Evolutionary conservation across 2,329 filamentous ascomycete genomes (phyloP).

Genomic region (Aspergillus sp.): DNA sequence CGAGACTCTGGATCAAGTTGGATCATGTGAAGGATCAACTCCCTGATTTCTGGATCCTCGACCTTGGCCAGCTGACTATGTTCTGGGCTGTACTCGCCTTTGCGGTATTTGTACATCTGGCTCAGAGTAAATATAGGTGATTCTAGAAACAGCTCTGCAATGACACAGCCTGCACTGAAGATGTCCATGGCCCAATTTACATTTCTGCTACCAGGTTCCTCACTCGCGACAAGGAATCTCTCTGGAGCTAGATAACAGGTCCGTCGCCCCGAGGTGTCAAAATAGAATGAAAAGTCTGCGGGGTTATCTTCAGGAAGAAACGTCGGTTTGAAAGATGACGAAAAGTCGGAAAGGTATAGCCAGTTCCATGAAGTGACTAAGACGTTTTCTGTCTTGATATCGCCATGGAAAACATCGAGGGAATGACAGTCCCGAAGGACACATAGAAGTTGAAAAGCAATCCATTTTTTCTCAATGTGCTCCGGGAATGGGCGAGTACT

Average conservation of each 20-base stretch:
- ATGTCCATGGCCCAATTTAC: slow-evolving; percentile 96
- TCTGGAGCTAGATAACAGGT: slow-evolving; percentile 96
- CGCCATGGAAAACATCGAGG: slow-evolving; percentile 86
- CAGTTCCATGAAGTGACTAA: slow-evolving; percentile 99
- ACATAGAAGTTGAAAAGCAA: slow-evolving; percentile 91
- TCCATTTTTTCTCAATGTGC: slow-evolving; percentile 98
- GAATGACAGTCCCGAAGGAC: slow-evolving; percentile 88
- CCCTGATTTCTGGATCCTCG: slow-evolving; percentile 77
- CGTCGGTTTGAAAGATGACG: slow-evolving; percentile 89
- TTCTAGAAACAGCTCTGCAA: slow-evolving; percentile 93
- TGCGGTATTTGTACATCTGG: slow-evolving; percentile 90
- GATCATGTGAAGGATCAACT: slow-evolving; percentile 94
- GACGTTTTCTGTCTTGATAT: slow-evolving; percentile 97
- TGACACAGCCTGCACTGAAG: slow-evolving; percentile 94
- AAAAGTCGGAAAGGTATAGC: slow-evolving; percentile 97
- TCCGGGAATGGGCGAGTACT: slow-evolving; percentile 95
- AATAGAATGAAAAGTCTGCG: slow-evolving; percentile 95
- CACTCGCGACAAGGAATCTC: slow-evolving; percentile 71
- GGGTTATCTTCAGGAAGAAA: slow-evolving; percentile 94
- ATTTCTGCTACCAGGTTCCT: slow-evolving; percentile 59
- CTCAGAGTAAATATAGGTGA: slow-evolving; percentile 96
- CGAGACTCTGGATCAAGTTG: slow-evolving; percentile 86
- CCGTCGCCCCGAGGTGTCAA: slow-evolving; percentile 83
- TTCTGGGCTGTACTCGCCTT: slow-evolving; percentile 85
- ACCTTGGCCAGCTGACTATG: slow-evolving; percentile 79